Evolutionary conservation across 177 flowering plant species (phyloP), one percentile per base, ranked within the genome.

Genomic region (Vitis hybrid): DNA sequence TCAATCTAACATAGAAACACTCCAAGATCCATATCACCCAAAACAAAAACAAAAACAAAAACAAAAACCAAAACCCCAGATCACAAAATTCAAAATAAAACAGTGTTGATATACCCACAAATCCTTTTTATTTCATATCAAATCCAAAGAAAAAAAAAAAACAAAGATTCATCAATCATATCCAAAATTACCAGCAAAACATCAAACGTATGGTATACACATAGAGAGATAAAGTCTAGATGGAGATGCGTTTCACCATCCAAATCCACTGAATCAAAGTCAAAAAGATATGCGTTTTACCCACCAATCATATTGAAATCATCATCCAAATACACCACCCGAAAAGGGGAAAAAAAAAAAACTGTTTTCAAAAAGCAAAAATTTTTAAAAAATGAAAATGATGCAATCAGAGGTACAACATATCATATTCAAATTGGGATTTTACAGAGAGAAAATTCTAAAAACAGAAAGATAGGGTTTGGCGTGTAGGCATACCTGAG

Each of bases 51-150:
- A 14, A 57, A 18, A 18, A 18, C 18, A 18, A 18, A 51, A 16
- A 11, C 4, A 48, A 67, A 52, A 70, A 66, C 68, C 11, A 13
- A 32, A 74, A 56, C 62, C 77, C 72, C 67, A 74, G 55, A 74
- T 58, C 76, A 61, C 21, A 12, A 66, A 30, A 64, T 52, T 52
- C 46, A 55, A 18, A 35, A 16, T 57, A 6, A 19, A 57, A n/a
- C 60, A 8, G 27, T 18, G 21, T 18, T 19, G 60, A 9, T 16
- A 57, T 6, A 57, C 40, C 40, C 9, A 16, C 16, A 57, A 57
- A 57, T 18, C n/a, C 24, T 57, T 54, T n/a, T 54, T 14, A 14
- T 13, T 54, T 54, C 16, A 13, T 13, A 54, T 15, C 56, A 13
- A 54, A 49, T 63, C 18, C 11, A 11, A 63, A 35, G 5, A n/a